Percentiles rank a stretch among this genome's conserved stretches.
Conservation (phyloP, 164 flowering plant genomes). For the Vitis rupestris region DNA sequence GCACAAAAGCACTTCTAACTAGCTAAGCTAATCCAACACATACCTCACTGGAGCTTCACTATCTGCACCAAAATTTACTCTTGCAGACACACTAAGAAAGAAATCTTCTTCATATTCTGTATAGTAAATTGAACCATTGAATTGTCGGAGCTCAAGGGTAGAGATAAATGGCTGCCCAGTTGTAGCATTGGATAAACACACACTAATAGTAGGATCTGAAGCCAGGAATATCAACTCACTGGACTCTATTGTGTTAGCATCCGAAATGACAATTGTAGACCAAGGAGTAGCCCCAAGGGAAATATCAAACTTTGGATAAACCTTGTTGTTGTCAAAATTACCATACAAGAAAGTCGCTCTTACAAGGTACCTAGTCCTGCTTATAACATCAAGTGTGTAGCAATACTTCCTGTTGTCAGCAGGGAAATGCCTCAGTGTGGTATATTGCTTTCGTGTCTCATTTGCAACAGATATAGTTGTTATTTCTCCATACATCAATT, state of each 20-base stretch:
- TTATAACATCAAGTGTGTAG: conserved; percentile 63
- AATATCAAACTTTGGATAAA: conserved; percentile 91
- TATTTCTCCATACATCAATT: conserved; percentile 49
- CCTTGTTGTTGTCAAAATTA: conserved; percentile 83
- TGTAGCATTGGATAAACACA: conserved; percentile 93
- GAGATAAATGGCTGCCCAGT: conserved; percentile 97
- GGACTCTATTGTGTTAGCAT: conserved; percentile 66
- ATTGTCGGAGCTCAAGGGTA: conserved; percentile 94
- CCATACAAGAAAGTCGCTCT: conserved; percentile 95
- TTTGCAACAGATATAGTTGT: conserved; percentile 58
- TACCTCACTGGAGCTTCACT: conserved; percentile 85
- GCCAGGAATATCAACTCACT: conserved; percentile 85
- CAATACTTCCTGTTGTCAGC: conserved; percentile 85
- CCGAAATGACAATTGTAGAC: conserved; percentile 91
- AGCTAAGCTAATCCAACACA: not conserved
- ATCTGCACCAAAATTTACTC: conserved; percentile 94
- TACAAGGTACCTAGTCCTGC: conserved; percentile 80
- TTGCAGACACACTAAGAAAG: conserved; percentile 83
- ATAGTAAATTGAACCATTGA: conserved; percentile 82
- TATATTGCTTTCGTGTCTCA: conserved; percentile 75
- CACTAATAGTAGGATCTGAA: conserved; percentile 58
- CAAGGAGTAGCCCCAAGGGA: conserved; percentile 90
- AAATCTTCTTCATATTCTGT: conserved; percentile 68
- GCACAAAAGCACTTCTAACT: conserved; percentile 1
- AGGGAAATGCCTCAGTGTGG: conserved; percentile 77